Conservation (phyloP, 2,329 filamentous ascomycete genomes). For the Colletotrichum sp. region DNA sequence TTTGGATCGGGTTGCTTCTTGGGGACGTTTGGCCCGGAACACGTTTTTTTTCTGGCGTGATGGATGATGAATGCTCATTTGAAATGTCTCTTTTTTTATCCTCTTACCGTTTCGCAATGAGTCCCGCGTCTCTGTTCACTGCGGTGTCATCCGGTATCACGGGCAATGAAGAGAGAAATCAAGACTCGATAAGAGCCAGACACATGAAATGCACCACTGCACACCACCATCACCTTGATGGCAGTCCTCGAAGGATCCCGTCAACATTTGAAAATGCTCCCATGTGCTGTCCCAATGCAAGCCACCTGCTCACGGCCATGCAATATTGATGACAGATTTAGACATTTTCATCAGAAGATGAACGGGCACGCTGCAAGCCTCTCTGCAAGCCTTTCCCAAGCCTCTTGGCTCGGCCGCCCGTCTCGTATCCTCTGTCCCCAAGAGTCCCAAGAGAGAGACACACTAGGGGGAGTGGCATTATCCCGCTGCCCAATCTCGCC, state of each 20-base stretch:
- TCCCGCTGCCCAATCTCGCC: slow-evolving; percentile 9
- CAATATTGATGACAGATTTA: background rate
- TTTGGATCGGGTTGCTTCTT: background rate
- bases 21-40: background rate
- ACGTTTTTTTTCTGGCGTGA: background rate
- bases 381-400: slow-evolving; percentile 13
- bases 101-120: background rate
- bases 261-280: background rate
- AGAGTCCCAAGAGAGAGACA: background rate
- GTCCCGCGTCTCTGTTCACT: background rate
- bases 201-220: background rate
- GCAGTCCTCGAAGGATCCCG: background rate
- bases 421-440: slow-evolving; percentile 9
- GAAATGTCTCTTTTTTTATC: background rate
- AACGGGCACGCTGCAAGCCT: slow-evolving; percentile 8
- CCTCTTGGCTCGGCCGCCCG: slow-evolving; percentile 13
- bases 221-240: background rate
- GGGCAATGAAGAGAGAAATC: background rate
- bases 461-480: background rate
- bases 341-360: background rate
- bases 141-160: background rate
- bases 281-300: slow-evolving; percentile 2
- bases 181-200: background rate
- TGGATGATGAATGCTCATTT: background rate
- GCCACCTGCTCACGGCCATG: background rate